Percentiles rank a stretch among this genome's conserved stretches.
These are phyloP conservation scores for Wickerhamiella vanderwaltii DNA, from an alignment of 805 yeast species.

Conservation along the genomic window DNA sequence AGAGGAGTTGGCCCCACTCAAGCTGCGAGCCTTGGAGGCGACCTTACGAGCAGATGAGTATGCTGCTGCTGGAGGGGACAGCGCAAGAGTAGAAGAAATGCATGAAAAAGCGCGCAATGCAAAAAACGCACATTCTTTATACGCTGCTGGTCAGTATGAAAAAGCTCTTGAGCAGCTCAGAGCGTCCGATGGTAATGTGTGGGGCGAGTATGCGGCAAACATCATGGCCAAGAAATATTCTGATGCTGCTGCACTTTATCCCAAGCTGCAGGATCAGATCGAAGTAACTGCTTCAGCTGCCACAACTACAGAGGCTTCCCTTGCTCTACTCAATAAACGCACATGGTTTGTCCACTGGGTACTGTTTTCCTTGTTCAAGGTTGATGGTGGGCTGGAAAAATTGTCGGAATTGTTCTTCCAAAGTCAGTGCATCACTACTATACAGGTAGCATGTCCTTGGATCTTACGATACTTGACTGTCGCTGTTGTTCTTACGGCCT, in stretches of 20 bases:
- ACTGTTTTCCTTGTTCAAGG: slow-evolving; percentile 48
- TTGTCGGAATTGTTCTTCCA: slow-evolving; percentile 47
- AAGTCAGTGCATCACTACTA: slow-evolving; percentile 49
- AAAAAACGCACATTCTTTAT: slow-evolving; percentile 28
- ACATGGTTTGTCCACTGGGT: slow-evolving; percentile 64
- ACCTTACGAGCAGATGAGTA: slow-evolving; percentile 11
- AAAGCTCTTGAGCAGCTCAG: slow-evolving; percentile 17
- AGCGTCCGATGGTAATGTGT: slow-evolving; percentile 20
- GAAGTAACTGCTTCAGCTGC: slow-evolving; percentile 35
- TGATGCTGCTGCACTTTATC: slow-evolving; percentile 30
- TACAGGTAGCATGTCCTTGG: slow-evolving; percentile 67
- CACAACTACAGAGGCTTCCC: slow-evolving; percentile 24
- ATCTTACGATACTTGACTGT: slow-evolving; percentile 50
- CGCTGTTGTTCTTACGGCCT: slow-evolving; percentile 34
- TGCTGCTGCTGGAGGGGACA: slow-evolving; percentile 18
- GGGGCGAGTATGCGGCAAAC: slow-evolving; percentile 59
- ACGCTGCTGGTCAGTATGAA: slow-evolving; percentile 35
- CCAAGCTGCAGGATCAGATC: slow-evolving; percentile 39
- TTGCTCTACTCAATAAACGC: slow-evolving; percentile 48
- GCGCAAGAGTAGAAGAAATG: slow-evolving; percentile 21
- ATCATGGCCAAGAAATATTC: slow-evolving; percentile 44
- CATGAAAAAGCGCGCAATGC: slow-evolving; percentile 18
- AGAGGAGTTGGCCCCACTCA: background rate
- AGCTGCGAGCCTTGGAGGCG: slow-evolving; percentile 8
- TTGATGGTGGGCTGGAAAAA: slow-evolving; percentile 40